These are phyloP conservation scores for Trichoderma semiorbis DNA, from an alignment of 2,329 filamentous ascomycete species.

Conservation along the genomic window DNA sequence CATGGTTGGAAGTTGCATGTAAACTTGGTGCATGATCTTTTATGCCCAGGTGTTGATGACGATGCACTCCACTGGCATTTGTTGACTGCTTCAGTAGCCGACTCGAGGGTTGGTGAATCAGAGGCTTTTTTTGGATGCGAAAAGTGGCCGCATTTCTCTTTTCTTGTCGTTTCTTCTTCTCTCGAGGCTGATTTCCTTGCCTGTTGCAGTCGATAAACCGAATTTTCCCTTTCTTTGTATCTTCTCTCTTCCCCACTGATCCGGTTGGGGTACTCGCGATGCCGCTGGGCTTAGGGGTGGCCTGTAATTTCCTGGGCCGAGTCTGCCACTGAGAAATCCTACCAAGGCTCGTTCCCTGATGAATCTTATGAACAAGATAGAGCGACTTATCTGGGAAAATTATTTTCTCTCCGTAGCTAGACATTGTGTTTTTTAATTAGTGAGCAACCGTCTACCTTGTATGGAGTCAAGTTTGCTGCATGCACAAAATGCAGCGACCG, in stretches of 20 bases:
- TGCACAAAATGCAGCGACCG: neutral
- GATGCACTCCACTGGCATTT: neutral
- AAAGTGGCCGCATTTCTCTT: neutral
- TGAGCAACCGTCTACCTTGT: neutral
- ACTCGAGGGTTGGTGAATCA: neutral
- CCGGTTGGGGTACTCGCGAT: too few species aligned
- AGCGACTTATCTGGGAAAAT: neutral
- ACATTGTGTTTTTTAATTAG: neutral
- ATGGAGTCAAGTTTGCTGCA: neutral
- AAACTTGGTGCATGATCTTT: neutral
- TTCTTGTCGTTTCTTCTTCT: neutral
- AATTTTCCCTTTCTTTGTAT: neutral
- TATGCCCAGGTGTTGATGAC: too few species aligned
- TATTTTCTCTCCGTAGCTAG: neutral
- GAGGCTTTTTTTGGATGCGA: neutral
- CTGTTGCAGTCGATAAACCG: neutral
- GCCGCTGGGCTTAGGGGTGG: neutral
- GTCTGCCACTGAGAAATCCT: neutral
- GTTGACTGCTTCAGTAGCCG: neutral
- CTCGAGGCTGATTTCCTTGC: neutral
- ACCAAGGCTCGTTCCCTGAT: neutral
- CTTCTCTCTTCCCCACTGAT: too few species aligned
- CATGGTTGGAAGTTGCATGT: neutral
- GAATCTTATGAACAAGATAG: neutral
- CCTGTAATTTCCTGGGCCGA: neutral